phyloP scores from a whole-genome alignment of 805 yeast genomes.

The Wickerhamiella allomyrinae region DNA sequence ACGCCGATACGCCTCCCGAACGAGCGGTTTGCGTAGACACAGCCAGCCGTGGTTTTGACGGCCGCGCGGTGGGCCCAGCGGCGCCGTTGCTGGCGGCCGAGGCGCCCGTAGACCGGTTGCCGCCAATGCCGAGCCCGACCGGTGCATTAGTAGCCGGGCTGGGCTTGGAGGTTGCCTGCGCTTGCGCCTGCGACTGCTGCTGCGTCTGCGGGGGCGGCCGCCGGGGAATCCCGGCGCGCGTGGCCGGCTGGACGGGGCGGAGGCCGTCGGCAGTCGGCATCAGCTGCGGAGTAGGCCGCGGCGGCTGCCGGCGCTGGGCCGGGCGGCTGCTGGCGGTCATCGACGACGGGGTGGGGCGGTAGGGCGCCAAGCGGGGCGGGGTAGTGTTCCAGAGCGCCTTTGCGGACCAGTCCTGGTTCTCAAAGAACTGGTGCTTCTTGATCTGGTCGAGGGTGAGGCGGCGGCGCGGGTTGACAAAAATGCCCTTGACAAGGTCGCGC shows the following conservation, averaged over 20 bases:
- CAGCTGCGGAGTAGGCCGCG: constrained; percentile 2
- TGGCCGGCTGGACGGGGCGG: constrained; percentile 14
- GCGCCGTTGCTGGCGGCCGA: background rate
- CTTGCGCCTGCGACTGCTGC: background rate
- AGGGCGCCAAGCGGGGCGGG: constrained; percentile 55
- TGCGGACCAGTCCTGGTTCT: constrained; percentile 53
- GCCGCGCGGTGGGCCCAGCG: background rate
- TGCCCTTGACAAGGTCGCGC: constrained; percentile 48
- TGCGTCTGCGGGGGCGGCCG: background rate
- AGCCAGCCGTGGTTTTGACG: background rate
- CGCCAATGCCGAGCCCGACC: background rate
- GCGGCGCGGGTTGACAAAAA: constrained; percentile 55
- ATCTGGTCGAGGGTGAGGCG: constrained; percentile 46
- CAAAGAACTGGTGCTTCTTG: constrained; percentile 60
- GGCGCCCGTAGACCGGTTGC: background rate
- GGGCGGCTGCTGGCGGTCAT: constrained; percentile 13
- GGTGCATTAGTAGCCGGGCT: background rate
- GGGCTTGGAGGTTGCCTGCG: background rate
- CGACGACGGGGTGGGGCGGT: constrained; percentile 13
- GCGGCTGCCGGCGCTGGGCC: background rate
- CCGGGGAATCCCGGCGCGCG: constrained; percentile 14
- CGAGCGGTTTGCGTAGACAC: background rate
- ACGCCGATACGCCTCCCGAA: background rate
- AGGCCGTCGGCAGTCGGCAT: constrained; percentile 16
- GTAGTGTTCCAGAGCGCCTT: constrained; percentile 52